Evolutionary conservation across 1,284 basidiomycete genomes (phyloP).

Genomic region (Fomes fomentarius): DNA sequence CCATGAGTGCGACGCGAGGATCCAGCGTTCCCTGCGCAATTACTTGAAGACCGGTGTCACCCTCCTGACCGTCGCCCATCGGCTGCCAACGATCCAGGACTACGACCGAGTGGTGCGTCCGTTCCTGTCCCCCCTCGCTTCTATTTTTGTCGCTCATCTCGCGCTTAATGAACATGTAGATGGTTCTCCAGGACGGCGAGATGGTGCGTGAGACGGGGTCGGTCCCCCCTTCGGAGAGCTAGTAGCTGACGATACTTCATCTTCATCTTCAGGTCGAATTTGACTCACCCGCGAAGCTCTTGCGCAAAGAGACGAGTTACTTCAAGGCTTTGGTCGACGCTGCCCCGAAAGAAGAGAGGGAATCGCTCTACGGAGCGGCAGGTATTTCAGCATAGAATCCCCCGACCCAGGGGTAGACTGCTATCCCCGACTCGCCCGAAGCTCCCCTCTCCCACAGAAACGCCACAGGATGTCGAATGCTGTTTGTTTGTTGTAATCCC

Average conservation of each 20-base stretch:
- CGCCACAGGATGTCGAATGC: too few species aligned
- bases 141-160: not conserved
- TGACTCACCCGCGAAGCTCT: conserved; percentile 61
- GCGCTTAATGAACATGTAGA: conserved; percentile 28
- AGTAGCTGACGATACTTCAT: not conserved
- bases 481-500: too few species aligned
- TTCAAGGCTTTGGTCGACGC: conserved; percentile 61
- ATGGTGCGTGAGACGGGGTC: conserved; percentile 29
- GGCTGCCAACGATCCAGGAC: conserved; percentile 74
- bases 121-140: conserved; percentile 12
- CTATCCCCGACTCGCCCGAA: too few species aligned
- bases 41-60: conserved; percentile 56
- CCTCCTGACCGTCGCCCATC: conserved; percentile 68
- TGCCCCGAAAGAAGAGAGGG: not conserved
- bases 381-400: not conserved
- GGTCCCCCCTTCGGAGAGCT: not conserved
- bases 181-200: conserved; percentile 43
- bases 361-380: not conserved
- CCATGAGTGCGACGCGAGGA: conserved; percentile 57
- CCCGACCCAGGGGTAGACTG: too few species aligned
- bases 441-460: too few species aligned
- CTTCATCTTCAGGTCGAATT: conserved; percentile 53
- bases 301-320: conserved; percentile 51
- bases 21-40: conserved; percentile 58
- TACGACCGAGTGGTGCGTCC: conserved; percentile 44